Evolutionary conservation across 371 early-diverging fungal genomes (phyloP).

Genomic region (Actinomortierella wolfii): DNA sequence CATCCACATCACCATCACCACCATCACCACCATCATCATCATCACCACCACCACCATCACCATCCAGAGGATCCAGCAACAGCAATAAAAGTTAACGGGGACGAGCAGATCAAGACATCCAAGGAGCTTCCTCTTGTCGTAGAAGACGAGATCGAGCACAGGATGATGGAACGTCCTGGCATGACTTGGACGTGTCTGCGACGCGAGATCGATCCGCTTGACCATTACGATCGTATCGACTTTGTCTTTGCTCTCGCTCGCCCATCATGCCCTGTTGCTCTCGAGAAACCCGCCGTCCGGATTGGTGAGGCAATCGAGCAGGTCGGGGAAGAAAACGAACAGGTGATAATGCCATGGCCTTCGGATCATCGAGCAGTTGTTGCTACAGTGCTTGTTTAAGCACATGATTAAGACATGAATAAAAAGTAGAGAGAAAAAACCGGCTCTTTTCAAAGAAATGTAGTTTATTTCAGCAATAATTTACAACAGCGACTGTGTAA

Average conservation of each 20-base stretch:
- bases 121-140: too few relatives aligned
- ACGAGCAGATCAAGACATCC: too few relatives aligned
- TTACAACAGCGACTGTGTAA: too few relatives aligned
- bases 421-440: neutral
- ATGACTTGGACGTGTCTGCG: slow-evolving; percentile 22
- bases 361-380: slow-evolving; percentile 48
- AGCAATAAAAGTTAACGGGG: neutral
- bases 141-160: slow-evolving; percentile 5
- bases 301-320: slow-evolving; percentile 26
- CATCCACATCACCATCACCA: neutral
- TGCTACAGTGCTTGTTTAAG: slow-evolving; percentile 24
- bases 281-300: slow-evolving; percentile 28
- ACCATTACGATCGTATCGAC: slow-evolving; percentile 47
- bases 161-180: slow-evolving; percentile 32
- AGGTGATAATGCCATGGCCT: slow-evolving; percentile 35
- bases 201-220: slow-evolving; percentile 18
- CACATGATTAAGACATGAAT: neutral
- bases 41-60: neutral
- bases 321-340: slow-evolving; percentile 35
- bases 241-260: slow-evolving; percentile 37
- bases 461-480: too few relatives aligned
- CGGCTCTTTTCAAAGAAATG: neutral
- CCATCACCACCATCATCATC: neutral
- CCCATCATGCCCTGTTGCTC: slow-evolving; percentile 39
- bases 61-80: neutral